Conservation (phyloP, 176 grass and related monocot species). For the Carex parvula region DNA sequence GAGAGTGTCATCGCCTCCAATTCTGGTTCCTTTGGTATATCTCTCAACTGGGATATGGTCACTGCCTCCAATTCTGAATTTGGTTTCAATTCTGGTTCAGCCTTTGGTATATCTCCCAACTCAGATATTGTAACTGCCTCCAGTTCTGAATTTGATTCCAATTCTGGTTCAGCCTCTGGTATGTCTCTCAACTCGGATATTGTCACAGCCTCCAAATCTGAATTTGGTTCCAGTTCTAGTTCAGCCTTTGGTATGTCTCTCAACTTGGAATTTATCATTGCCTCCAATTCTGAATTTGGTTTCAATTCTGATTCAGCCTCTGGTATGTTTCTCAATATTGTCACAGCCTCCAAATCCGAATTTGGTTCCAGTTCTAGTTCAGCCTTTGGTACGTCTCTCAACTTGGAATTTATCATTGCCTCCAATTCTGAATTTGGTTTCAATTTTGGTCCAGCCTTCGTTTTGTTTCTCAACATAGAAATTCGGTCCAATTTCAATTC, state of each 20-base stretch:
- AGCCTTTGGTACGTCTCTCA: background rate
- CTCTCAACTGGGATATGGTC: background rate
- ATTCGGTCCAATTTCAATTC: background rate
- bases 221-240: background rate
- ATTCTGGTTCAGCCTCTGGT: background rate
- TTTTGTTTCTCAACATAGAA: slow-evolving; percentile 44
- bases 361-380: background rate
- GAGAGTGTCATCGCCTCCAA: slow-evolving; percentile 51
- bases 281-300: slow-evolving; percentile 28
- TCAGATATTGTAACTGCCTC: slow-evolving; percentile 50
- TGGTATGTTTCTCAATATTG: background rate
- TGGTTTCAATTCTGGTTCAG: background rate
- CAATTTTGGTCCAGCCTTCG: background rate
- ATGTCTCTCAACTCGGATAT: background rate
- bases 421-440: background rate
- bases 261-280: slow-evolving; percentile 46
- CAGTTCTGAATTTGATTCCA: background rate
- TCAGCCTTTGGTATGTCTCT: slow-evolving; percentile 41
- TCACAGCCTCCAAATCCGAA: background rate
- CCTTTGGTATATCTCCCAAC: slow-evolving; percentile 51
- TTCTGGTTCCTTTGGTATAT: slow-evolving; percentile 9
- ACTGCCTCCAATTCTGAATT: background rate
- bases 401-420: background rate
- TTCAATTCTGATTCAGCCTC: background rate
- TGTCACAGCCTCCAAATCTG: background rate